Evolutionary conservation across 1,284 basidiomycete species (phyloP).

Genomic region (Ceraceosorus guamensis): DNA sequence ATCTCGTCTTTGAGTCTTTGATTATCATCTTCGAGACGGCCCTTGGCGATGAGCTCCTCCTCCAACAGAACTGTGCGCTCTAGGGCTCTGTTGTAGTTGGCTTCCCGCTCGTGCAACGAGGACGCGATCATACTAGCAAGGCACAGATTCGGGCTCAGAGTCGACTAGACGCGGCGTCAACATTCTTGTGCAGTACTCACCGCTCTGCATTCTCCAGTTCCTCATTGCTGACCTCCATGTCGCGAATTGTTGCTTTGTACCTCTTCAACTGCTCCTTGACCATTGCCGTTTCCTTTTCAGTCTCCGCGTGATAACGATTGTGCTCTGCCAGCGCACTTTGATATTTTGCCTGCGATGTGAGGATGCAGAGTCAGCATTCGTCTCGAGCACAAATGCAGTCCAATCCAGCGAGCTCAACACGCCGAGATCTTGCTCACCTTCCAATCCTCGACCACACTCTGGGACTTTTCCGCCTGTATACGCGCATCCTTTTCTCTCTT

Average conservation of each 20-base stretch:
- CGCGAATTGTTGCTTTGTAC: constrained; percentile 43
- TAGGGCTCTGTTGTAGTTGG: constrained; percentile 78
- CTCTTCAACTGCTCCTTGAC: constrained; percentile 35
- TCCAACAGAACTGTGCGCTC: constrained; percentile 96
- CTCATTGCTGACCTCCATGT: constrained; percentile 47
- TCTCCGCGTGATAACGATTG: constrained; percentile 31
- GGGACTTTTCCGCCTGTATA: constrained; percentile 30
- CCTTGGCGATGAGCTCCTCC: constrained; percentile 88
- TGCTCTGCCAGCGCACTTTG: constrained; percentile 37
- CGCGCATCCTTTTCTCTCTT: constrained; percentile 26
- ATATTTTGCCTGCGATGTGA: constrained; percentile 29
- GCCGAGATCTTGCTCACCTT: constrained; percentile 14
- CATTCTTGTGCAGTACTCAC: constrained; percentile 59
- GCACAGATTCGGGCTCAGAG: constrained; percentile 1
- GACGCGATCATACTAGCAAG: constrained; percentile 66
- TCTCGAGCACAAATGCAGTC: not conserved
- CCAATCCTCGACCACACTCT: constrained; percentile 41
- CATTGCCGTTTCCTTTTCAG: constrained; percentile 31
- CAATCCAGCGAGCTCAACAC: not conserved
- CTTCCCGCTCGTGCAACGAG: constrained; percentile 82
- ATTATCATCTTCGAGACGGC: constrained; percentile 78
- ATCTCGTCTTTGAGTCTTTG: constrained; percentile 90
- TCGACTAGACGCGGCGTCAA: not conserved
- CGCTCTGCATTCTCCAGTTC: constrained; percentile 46
- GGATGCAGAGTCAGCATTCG: too few species aligned